phyloP scores from a whole-genome alignment of 1,139 yeast species.

The Protomyces arabidopsidicola region DNA sequence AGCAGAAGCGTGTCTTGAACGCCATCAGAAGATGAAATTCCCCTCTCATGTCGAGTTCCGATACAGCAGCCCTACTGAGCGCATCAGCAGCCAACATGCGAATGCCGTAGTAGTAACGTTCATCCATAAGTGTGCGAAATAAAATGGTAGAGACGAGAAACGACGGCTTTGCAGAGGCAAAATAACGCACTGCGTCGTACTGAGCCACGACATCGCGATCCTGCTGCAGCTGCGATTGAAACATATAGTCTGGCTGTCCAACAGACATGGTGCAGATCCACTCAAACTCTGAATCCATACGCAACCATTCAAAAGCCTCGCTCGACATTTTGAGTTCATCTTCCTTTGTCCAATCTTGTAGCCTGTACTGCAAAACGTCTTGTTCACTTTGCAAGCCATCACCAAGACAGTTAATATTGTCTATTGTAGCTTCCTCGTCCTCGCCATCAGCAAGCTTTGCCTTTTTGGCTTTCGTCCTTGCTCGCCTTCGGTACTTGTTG shows the following conservation, averaged over 20 bases:
- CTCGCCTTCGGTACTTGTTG: slow-evolving; percentile 72
- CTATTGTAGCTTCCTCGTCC: slow-evolving; percentile 40
- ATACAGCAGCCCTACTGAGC: slow-evolving; percentile 60
- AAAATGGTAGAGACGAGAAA: slow-evolving; percentile 69
- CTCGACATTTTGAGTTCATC: slow-evolving; percentile 64
- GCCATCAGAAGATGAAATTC: slow-evolving; percentile 65
- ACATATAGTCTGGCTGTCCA: slow-evolving; percentile 93
- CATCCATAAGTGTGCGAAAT: slow-evolving; percentile 75
- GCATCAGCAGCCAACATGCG: slow-evolving; percentile 83
- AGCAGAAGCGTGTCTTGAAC: slow-evolving; percentile 68
- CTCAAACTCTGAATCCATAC: slow-evolving; percentile 95
- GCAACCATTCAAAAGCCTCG: slow-evolving; percentile 95
- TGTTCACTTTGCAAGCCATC: slow-evolving; percentile 60
- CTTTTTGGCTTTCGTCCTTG: slow-evolving; percentile 30
- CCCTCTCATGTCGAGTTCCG: slow-evolving; percentile 64
- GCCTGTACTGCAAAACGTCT: slow-evolving; percentile 67
- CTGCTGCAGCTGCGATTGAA: slow-evolving; percentile 83
- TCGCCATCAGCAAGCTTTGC: slow-evolving; percentile 31
- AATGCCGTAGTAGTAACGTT: slow-evolving; percentile 81
- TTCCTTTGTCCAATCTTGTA: slow-evolving; percentile 67
- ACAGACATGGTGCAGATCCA: slow-evolving; percentile 84
- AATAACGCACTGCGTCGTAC: slow-evolving; percentile 71
- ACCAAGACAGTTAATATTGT: slow-evolving; percentile 63
- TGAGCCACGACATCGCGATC: slow-evolving; percentile 98
- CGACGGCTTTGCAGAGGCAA: slow-evolving; percentile 59